Conservation (phyloP, 768 basidiomycete genomes). For the Termitomyces sp. region DNA sequence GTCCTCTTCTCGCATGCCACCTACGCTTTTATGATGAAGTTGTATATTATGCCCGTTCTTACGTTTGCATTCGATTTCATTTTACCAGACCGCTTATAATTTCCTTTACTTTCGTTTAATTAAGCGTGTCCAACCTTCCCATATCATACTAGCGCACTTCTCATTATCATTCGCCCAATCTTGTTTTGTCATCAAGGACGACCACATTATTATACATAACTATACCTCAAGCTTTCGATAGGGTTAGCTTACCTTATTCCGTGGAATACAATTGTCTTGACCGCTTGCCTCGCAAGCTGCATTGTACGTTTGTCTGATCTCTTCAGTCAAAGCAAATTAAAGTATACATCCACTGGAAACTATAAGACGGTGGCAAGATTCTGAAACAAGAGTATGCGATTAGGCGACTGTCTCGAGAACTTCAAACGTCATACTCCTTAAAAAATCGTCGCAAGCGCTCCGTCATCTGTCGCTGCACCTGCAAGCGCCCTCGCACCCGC, state of each 20-base stretch:
- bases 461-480: constrained; percentile 39
- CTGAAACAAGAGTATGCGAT: neutral
- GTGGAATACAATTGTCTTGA: constrained; percentile 6
- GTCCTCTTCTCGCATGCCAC: neutral
- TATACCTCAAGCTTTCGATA: neutral
- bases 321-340: neutral
- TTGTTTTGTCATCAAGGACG: neutral
- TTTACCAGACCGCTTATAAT: neutral
- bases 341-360: neutral
- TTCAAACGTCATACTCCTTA: constrained; percentile 15
- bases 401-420: too few species aligned
- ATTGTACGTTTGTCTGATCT: neutral
- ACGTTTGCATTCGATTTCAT: constrained; percentile 8
- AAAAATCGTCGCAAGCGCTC: constrained; percentile 58
- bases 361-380: neutral
- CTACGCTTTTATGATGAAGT: neutral
- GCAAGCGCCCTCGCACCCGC: constrained; percentile 39
- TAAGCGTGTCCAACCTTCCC: neutral
- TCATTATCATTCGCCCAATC: neutral
- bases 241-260: constrained; percentile 3
- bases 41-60: neutral
- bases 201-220: neutral
- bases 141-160: neutral
- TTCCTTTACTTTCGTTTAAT: constrained; percentile 12
- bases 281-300: neutral